Conservation (phyloP, 768 basidiomycete genomes). For the Chalciporus piperatus region DNA sequence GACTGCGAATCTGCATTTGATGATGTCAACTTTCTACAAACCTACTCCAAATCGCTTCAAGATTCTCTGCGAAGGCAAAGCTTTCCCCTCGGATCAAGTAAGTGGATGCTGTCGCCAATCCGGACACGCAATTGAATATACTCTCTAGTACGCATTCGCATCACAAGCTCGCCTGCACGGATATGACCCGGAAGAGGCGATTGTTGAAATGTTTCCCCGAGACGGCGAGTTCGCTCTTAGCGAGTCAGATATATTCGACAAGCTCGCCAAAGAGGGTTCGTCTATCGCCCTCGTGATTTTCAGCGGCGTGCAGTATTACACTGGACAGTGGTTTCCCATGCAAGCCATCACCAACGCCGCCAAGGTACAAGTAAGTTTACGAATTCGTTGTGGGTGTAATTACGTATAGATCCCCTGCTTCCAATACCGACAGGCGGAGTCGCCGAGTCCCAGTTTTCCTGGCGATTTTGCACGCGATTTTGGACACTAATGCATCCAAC, state of each 20-base stretch:
- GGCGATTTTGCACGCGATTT: slow-evolving; percentile 8
- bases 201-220: slow-evolving; percentile 79
- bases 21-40: slow-evolving; percentile 93
- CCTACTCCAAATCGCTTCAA: slow-evolving; percentile 84
- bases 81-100: slow-evolving; percentile 97
- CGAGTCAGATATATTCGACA: slow-evolving; percentile 82
- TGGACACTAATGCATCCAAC: slow-evolving; percentile 12
- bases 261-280: slow-evolving; percentile 67
- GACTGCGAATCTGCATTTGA: slow-evolving; percentile 92
- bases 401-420: slow-evolving; percentile 23
- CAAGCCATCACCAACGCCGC: slow-evolving; percentile 78
- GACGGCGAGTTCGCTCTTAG: slow-evolving; percentile 81
- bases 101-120: slow-evolving; percentile 22
- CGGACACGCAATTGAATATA: slow-evolving; percentile 13
- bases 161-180: slow-evolving; percentile 88
- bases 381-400: slow-evolving; percentile 18
- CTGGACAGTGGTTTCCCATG: slow-evolving; percentile 93
- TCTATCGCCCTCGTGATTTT: slow-evolving; percentile 90
- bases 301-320: slow-evolving; percentile 95
- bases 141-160: slow-evolving; percentile 83
- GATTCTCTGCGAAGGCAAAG: slow-evolving; percentile 90
- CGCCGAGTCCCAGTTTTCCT: slow-evolving; percentile 5
- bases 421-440: slow-evolving; percentile 7
- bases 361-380: slow-evolving; percentile 65
- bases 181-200: slow-evolving; percentile 64